A percentile compares a stretch with the other conserved stretches of the same genome.
Conservation (phyloP, 2,329 filamentous ascomycete species). For the Fusarium zealandicum region DNA sequence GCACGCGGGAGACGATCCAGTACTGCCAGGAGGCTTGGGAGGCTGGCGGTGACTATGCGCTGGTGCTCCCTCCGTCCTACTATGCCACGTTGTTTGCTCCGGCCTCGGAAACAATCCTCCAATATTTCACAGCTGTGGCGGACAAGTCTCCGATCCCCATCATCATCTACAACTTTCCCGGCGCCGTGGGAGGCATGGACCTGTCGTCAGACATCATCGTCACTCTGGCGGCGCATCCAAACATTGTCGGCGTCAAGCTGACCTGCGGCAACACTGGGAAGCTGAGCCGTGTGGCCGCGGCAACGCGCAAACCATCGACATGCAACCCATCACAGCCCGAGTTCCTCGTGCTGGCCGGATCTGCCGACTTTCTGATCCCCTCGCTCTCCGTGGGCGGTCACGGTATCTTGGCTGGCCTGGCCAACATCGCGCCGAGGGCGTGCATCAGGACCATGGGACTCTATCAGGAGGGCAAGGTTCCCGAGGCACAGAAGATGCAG, state of each 20-base stretch:
- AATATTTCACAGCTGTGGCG: conserved; percentile 72
- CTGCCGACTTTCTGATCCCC: conserved; percentile 75
- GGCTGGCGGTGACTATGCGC: conserved; percentile 75
- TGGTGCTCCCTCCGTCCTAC: conserved; percentile 79
- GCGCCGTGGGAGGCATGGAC: conserved; percentile 68
- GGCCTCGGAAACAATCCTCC: conserved; percentile 57
- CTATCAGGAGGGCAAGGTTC: conserved; percentile 62
- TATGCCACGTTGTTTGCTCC: conserved; percentile 72
- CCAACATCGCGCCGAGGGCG: conserved; percentile 73
- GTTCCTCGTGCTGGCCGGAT: conserved; percentile 76
- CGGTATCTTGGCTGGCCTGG: conserved; percentile 75
- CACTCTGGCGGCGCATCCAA: conserved; percentile 65
- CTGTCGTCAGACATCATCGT: conserved; percentile 69
- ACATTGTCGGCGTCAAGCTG: conserved; percentile 73
- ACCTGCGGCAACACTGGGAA: conserved; percentile 77
- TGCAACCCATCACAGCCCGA: conserved; percentile 38
- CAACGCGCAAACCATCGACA: conserved; percentile 55
- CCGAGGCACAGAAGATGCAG: conserved; percentile 69
- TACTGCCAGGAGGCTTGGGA: conserved; percentile 73
- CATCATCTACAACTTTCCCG: conserved; percentile 75
- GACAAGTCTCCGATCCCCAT: conserved; percentile 69
- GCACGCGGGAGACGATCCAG: conserved; percentile 74
- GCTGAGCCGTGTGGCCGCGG: conserved; percentile 67
- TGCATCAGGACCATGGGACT: conserved; percentile 69
- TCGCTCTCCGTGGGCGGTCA: conserved; percentile 72